A percentile compares a stretch with the other conserved stretches of the same genome.
These are phyloP conservation scores for Teratosphaeria nubilosa DNA, from an alignment of 2,329 filamentous ascomycete genomes.

Conservation along the genomic window DNA sequence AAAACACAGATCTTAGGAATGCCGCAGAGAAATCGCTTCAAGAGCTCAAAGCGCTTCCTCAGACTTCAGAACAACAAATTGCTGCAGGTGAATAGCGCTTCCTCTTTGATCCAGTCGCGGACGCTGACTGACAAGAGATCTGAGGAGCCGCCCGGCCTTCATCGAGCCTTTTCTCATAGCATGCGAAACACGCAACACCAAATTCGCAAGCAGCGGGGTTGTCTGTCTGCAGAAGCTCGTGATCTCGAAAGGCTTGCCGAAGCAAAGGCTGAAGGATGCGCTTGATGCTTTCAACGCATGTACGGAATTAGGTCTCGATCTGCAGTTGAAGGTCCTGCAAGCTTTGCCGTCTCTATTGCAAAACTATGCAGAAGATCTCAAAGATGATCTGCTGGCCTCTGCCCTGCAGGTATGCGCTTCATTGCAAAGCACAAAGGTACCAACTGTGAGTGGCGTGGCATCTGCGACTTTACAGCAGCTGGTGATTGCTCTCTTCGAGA, in stretches of 20 bases:
- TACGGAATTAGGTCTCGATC: constrained; percentile 62
- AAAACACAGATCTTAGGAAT: constrained; percentile 80
- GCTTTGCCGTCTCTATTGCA: constrained; percentile 80
- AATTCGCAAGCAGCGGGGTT: constrained; percentile 78
- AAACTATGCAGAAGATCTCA: constrained; percentile 75
- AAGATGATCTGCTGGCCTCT: constrained; percentile 69
- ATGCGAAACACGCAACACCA: constrained; percentile 80
- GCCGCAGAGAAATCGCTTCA: constrained; percentile 88
- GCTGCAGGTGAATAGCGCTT: constrained; percentile 48
- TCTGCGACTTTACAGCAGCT: constrained; percentile 94
- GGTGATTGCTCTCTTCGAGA: constrained; percentile 85
- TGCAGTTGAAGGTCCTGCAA: constrained; percentile 92
- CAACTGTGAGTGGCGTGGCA: constrained; percentile 88
- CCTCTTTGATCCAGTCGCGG: background rate
- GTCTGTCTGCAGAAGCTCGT: constrained; percentile 84
- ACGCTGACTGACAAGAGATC: constrained; percentile 48
- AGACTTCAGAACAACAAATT: constrained; percentile 66
- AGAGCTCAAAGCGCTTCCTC: constrained; percentile 68
- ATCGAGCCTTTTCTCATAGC: constrained; percentile 90
- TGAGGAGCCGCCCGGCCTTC: constrained; percentile 72
- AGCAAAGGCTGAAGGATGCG: constrained; percentile 71
- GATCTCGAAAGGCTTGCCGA: constrained; percentile 68
- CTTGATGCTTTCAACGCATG: constrained; percentile 81
- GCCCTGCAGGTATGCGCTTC: constrained; percentile 85
- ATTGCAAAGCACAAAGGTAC: constrained; percentile 82